Percentiles rank a stretch among this genome's conserved stretches.
Evolutionary conservation across 352 stramenopile genomes (phyloP).

Genomic region (Phytophthora macrochlamydospora): DNA sequence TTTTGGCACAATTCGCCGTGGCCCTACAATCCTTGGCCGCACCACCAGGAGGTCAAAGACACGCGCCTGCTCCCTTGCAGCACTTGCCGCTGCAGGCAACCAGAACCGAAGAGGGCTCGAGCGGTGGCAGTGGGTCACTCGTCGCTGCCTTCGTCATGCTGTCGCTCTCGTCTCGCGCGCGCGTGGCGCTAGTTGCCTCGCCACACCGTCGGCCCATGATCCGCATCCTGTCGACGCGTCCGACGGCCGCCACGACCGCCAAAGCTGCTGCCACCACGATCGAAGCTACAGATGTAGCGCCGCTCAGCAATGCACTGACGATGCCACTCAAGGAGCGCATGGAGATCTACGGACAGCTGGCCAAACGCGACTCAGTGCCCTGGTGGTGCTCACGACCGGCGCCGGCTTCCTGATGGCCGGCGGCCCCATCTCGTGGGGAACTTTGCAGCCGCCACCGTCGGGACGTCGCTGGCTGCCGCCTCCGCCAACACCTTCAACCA

Average conservation of each 20-base stretch:
- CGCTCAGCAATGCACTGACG: conserved; percentile 9
- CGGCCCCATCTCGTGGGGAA: conserved; percentile 89
- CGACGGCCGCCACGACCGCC: conserved; percentile 44
- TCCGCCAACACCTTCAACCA: conserved; percentile 99
- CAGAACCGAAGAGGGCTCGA: conserved; percentile 35
- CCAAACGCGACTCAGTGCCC: conserved; percentile 93
- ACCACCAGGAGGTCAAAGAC: conserved; percentile 30
- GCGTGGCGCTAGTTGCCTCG: conserved; percentile 15
- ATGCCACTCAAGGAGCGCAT: conserved; percentile 71
- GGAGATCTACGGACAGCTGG: conserved; percentile 90
- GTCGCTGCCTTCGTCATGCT: conserved; percentile 34
- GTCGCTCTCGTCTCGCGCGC: conserved; percentile 19
- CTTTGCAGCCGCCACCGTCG: conserved; percentile 91
- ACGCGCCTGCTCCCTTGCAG: conserved; percentile 9
- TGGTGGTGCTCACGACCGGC: conserved; percentile 97
- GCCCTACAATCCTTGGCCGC: conserved; percentile 19
- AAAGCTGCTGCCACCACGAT: conserved; percentile 37
- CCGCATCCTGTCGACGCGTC: conserved; percentile 67
- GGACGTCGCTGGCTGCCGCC: conserved; percentile 94
- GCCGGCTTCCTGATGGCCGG: conserved; percentile 97
- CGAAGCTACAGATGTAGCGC: conserved; percentile 23
- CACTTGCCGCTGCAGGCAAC: not conserved
- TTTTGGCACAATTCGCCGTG: not conserved
- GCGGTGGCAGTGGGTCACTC: conserved; percentile 37
- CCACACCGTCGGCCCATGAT: conserved; percentile 33